Conservation (phyloP, 148 eudicot genomes). For the Fagopyrum homotropicum region DNA sequence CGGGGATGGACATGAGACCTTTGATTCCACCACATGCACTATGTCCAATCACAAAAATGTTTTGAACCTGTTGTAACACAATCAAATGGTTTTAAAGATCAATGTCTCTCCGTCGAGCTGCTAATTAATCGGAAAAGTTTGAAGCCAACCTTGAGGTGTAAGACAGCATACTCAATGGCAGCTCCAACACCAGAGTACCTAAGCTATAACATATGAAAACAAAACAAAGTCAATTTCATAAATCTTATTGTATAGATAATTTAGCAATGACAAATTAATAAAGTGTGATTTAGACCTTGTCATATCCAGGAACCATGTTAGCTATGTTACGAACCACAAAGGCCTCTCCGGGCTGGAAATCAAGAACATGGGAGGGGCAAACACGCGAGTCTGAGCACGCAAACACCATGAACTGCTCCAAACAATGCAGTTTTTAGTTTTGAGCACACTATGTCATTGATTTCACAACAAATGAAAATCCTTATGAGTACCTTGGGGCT, state of each 20-base stretch:
- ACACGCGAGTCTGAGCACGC: conserved; percentile 95
- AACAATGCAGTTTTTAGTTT: neutral
- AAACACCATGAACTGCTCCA: conserved; percentile 76
- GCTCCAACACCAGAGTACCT: conserved; percentile 77
- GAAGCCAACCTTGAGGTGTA: conserved; percentile 70
- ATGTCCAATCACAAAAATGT: conserved; percentile 91
- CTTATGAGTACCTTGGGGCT: conserved; percentile 63
- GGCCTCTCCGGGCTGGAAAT: conserved; percentile 90
- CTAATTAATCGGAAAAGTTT: no score
- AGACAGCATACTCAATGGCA: conserved; percentile 87
- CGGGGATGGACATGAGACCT: conserved; percentile 85
- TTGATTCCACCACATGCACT: conserved; percentile 97
- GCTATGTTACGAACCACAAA: conserved; percentile 84
- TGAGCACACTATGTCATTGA: neutral
- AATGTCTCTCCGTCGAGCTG: neutral
- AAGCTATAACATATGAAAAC: conserved; percentile 23
- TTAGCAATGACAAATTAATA: neutral
- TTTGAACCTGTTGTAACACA: conserved; percentile 41
- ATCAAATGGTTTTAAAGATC: neutral
- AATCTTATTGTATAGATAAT: neutral
- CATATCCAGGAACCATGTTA: conserved; percentile 86
- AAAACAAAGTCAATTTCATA: neutral
- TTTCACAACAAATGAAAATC: neutral
- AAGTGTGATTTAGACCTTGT: conserved; percentile 36
- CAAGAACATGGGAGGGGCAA: conserved; percentile 69